Evolutionary conservation across 495 filamentous ascomycete genomes (phyloP).

Genomic region (Penicillium bovifimosum): DNA sequence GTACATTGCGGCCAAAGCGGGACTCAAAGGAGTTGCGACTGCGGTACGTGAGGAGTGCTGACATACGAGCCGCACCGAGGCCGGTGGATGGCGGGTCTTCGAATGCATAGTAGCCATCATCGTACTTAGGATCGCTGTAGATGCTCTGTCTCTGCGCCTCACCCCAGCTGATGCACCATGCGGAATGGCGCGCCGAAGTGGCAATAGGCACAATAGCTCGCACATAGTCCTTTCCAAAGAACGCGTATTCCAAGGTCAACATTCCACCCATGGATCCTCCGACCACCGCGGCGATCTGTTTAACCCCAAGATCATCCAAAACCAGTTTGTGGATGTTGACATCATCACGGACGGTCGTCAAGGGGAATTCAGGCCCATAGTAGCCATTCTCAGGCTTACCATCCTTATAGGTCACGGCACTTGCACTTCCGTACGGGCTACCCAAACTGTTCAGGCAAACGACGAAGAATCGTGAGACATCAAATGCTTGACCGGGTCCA

Average conservation of each 20-base stretch:
- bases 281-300: conserved; percentile 80
- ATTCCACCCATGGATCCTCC: conserved; percentile 99
- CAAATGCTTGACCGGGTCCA: conserved; percentile 84
- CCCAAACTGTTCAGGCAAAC: conserved; percentile 95
- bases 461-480: conserved; percentile 86
- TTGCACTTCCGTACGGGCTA: conserved; percentile 93
- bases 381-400: conserved; percentile 64
- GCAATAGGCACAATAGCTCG: conserved; percentile 88
- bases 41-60: conserved; percentile 89
- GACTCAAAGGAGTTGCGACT: conserved; percentile 95
- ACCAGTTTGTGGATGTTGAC: conserved; percentile 90
- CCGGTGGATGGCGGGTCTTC: conserved; percentile 78
- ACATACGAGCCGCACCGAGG: conserved; percentile 93
- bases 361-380: conserved; percentile 93
- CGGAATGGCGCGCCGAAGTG: conserved; percentile 88
- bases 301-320: conserved; percentile 82
- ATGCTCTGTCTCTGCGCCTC: conserved; percentile 97
- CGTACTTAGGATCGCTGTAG: conserved; percentile 96
- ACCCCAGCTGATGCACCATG: conserved; percentile 99
- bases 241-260: conserved; percentile 94
- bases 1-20: conserved; percentile 87
- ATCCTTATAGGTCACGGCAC: conserved; percentile 85
- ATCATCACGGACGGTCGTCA: conserved; percentile 93
- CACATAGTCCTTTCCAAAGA: conserved; percentile 92
- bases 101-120: conserved; percentile 89